Conservation (phyloP, 495 filamentous ascomycete species). For the Xylaria longipes region DNA sequence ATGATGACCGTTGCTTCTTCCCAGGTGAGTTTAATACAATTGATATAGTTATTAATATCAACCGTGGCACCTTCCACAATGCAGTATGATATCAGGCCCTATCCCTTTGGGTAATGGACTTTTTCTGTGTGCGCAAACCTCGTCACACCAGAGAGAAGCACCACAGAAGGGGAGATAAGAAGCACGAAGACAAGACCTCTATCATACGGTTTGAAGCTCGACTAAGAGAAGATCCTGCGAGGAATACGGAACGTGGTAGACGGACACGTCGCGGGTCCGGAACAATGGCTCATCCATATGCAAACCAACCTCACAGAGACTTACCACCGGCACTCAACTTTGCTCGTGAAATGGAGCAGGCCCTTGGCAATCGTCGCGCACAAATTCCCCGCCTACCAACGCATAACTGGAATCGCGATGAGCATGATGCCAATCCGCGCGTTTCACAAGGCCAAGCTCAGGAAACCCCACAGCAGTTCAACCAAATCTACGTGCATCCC, state of each 20-base stretch:
- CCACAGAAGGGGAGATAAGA: neutral
- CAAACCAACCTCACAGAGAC: neutral
- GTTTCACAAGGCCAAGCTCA: neutral
- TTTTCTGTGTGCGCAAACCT: constrained; percentile 21
- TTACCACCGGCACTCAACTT: neutral
- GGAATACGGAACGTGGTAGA: neutral
- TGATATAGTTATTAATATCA: neutral
- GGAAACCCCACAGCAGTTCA: neutral
- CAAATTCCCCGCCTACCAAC: neutral
- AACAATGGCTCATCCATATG: neutral
- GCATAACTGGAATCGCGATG: neutral
- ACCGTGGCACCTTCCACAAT: neutral
- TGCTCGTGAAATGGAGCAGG: too few species aligned
- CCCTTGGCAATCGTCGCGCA: neutral
- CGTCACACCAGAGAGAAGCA: constrained; percentile 6
- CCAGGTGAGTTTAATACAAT: neutral
- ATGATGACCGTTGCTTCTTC: neutral
- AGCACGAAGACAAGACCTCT: neutral
- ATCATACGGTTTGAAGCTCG: neutral
- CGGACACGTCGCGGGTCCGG: neutral
- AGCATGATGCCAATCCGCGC: neutral
- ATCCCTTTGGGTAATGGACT: neutral
- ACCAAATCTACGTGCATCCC: constrained; percentile 33
- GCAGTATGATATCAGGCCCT: neutral
- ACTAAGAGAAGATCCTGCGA: neutral